A percentile compares a stretch with the other conserved stretches of the same genome.
phyloP scores from a whole-genome alignment of 257 asterid genomes.

The Solanum commersonii region DNA sequence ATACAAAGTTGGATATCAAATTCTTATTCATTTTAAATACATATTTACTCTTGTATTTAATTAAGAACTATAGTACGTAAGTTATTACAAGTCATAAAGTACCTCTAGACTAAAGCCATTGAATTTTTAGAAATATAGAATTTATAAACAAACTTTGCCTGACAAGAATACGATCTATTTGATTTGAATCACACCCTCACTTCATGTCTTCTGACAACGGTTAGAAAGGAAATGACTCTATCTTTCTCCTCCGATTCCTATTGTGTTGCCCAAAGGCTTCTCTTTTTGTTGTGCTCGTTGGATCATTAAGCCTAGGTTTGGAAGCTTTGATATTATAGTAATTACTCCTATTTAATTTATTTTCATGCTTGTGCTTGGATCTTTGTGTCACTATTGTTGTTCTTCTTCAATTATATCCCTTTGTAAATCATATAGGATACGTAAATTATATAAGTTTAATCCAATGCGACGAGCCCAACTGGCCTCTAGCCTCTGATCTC shows the following conservation, averaged over 20 bases:
- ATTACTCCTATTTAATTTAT: neutral
- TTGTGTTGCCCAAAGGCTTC: neutral
- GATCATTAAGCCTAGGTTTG: neutral
- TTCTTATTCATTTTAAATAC: neutral
- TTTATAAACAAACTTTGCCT: too few relatives aligned
- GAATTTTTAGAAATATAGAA: too few relatives aligned
- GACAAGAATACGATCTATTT: too few relatives aligned
- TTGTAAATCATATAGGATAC: too few relatives aligned
- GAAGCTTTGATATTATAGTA: neutral
- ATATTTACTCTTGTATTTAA: neutral
- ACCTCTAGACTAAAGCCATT: neutral
- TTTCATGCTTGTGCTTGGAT: neutral
- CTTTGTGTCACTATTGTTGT: neutral
- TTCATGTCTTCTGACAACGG: too few relatives aligned
- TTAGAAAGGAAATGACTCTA: neutral
- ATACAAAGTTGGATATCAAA: neutral
- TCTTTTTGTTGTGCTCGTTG: too few relatives aligned
- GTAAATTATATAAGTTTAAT: neutral
- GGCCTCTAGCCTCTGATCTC: too few relatives aligned
- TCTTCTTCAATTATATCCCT: neutral
- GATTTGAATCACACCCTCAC: neutral
- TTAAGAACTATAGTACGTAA: neutral
- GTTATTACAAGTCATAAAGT: neutral
- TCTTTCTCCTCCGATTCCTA: too few relatives aligned
- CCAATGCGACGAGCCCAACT: accelerated